A percentile compares a stretch with the other conserved stretches of the same genome.
Evolutionary conservation across 805 yeast species (phyloP).

Genomic region (Kodamaea leandrae): DNA sequence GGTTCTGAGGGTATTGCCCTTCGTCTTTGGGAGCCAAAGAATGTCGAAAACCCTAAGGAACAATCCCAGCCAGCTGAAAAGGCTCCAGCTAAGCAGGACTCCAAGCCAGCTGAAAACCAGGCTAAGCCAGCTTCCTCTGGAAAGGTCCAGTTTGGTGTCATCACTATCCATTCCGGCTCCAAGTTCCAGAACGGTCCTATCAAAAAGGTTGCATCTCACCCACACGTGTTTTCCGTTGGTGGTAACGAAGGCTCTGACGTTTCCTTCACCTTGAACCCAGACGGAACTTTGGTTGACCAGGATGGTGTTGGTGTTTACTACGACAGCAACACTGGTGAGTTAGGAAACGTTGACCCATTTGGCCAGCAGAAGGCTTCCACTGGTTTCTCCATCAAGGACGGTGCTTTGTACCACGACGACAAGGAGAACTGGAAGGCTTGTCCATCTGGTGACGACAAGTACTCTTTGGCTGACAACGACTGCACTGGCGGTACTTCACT

Average conservation of each 20-base stretch:
- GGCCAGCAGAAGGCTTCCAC: slow-evolving; percentile 32
- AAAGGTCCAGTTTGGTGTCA: slow-evolving; percentile 17
- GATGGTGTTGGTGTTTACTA: slow-evolving; percentile 28
- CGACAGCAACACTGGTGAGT: slow-evolving; percentile 30
- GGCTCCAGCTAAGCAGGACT: too few species aligned
- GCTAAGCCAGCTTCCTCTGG: slow-evolving; percentile 5
- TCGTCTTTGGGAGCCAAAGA: slow-evolving; percentile 1
- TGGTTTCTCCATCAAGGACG: slow-evolving; percentile 39
- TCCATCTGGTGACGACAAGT: slow-evolving; percentile 26
- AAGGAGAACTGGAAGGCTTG: slow-evolving; percentile 38
- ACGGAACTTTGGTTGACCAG: slow-evolving; percentile 30
- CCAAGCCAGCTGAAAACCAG: slow-evolving; percentile 1
- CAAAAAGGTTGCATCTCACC: slow-evolving; percentile 29
- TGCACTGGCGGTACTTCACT: slow-evolving; percentile 31
- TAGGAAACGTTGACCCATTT: slow-evolving; percentile 33
- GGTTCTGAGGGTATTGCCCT: not conserved
- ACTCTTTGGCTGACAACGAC: slow-evolving; percentile 24
- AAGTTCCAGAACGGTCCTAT: slow-evolving; percentile 24
- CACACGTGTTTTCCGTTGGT: slow-evolving; percentile 35
- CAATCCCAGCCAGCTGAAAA: too few species aligned
- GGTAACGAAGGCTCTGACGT: slow-evolving; percentile 28
- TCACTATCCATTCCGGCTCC: slow-evolving; percentile 25
- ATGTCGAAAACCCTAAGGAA: not conserved
- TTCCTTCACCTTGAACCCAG: slow-evolving; percentile 22
- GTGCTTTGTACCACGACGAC: slow-evolving; percentile 32